A percentile compares a stretch with the other conserved stretches of the same genome.
phyloP scores from a whole-genome alignment of 305 asterid species.

The Rubia occidens region DNA sequence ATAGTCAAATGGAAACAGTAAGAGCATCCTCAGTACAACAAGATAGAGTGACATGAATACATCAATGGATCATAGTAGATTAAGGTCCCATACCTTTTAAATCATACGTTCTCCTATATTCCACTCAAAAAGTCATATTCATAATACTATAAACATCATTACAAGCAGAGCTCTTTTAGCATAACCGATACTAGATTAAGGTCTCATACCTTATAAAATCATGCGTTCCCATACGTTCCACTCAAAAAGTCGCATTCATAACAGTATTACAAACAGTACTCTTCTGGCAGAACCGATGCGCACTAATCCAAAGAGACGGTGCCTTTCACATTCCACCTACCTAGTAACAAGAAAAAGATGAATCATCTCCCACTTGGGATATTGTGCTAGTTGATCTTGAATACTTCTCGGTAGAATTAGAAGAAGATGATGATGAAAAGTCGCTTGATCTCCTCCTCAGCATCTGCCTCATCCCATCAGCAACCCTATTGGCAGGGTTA shows the following conservation, averaged over 20 bases:
- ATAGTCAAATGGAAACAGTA: not conserved
- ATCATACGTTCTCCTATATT: not conserved
- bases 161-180: not conserved
- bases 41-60: not conserved
- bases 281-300: not conserved
- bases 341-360: slow-evolving; percentile 32
- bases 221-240: not conserved
- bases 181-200: not conserved
- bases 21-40: not conserved
- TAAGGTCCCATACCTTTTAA: slow-evolving; percentile 1
- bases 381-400: slow-evolving; percentile 36
- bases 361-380: slow-evolving; percentile 39
- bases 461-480: slow-evolving; percentile 87
- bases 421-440: slow-evolving; percentile 20
- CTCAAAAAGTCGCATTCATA: not conserved
- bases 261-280: not conserved
- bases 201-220: slow-evolving; percentile 1
- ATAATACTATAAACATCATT: not conserved
- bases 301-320: not conserved
- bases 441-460: slow-evolving; percentile 51
- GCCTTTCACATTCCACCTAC: not conserved
- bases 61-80: not conserved
- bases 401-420: slow-evolving; percentile 27
- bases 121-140: not conserved
- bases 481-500: slow-evolving; percentile 65